Base-by-base conservation (phyloP, 495 filamentous ascomycete genomes). In the Neurospora sp. region DNA sequence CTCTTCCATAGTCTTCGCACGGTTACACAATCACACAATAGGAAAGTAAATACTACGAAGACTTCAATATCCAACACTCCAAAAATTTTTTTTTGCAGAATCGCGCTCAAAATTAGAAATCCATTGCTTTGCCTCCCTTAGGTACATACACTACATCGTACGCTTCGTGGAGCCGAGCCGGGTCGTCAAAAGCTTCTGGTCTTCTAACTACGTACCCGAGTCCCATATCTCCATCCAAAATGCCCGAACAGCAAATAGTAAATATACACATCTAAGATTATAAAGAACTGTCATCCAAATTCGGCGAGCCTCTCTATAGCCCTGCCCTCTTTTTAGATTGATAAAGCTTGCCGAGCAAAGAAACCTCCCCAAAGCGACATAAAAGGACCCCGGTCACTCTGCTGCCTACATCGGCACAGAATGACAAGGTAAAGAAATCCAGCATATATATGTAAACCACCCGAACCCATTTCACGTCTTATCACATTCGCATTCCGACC, bases 101-200 rank as follows among this genome's bases (percentile, higher is more conserved):
- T 61, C 14, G 53, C 22, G 22, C 22, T 61, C 27, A 61, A 61
- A 31, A 37, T 35, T 14, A 9, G 53, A 65, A 65, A 17, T 35
- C 27, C 53, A 65, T 65, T 35, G 27, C 27, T 35, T 35, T 2
- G 2, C 53, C 27, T 35, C 53, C 53, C 27, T 17, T 35, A 35
- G 6, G 14, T 37, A 65, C 53, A 65, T 37, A 65, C 53, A 65
- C 53, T 65, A 65, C 27, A 35, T 31, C 53, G 53, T 65, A 65
- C 53, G 27, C 53, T 65, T 17, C 53, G 14, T 65, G 53, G 53
- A 65, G 27, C 53, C 27, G 53, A 90, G 39, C 82, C 92, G 38
- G 84, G 92, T 8, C 85, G 91, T 10, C 92, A 92, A 89, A 93
- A 92, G 90, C 92, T 91, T 77, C 90, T 91, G 0, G 91, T 92